A percentile compares a stretch with the other conserved stretches of the same genome.
These are phyloP conservation scores for Penicillium sp. DNA, from an alignment of 2,329 filamentous ascomycete genomes.

Conservation along the genomic window DNA sequence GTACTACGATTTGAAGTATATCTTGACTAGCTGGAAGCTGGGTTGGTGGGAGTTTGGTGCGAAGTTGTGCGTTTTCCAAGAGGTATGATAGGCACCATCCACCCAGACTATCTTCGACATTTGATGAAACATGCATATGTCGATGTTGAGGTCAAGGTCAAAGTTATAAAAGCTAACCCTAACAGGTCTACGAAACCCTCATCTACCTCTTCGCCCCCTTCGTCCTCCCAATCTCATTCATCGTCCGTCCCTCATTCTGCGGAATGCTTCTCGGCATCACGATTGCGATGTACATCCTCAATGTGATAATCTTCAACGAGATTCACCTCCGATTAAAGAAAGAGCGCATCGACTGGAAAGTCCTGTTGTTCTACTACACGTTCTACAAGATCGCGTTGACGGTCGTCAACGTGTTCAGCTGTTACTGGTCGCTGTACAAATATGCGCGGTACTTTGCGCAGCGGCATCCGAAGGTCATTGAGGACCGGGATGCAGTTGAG, in stretches of 20 bases:
- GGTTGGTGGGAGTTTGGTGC: no score
- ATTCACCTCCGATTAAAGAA: no score
- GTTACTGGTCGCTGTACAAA: slow-evolving; percentile 42
- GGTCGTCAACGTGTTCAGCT: no score
- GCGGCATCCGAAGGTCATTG: slow-evolving; percentile 50
- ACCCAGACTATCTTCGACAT: background rate
- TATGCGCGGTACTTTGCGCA: slow-evolving; percentile 51
- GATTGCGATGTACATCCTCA: slow-evolving; percentile 45
- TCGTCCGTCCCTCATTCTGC: slow-evolving; percentile 44
- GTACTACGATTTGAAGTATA: no score
- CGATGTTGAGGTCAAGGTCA: background rate
- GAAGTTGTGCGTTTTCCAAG: slow-evolving; percentile 42
- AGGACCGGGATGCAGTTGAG: slow-evolving; percentile 47
- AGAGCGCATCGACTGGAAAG: no score
- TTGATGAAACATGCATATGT: background rate
- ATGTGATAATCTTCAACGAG: slow-evolving; percentile 15
- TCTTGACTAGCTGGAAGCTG: no score
- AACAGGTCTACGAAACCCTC: slow-evolving; percentile 46
- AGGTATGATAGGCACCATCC: slow-evolving; percentile 27
- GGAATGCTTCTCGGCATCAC: slow-evolving; percentile 40
- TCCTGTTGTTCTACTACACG: no score
- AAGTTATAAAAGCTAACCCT: background rate
- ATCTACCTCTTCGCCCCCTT: slow-evolving; percentile 50
- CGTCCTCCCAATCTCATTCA: slow-evolving; percentile 48
- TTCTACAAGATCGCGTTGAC: no score